phyloP scores from a whole-genome alignment of 1,139 yeast genomes.

The Saccharomyces hybrid region DNA sequence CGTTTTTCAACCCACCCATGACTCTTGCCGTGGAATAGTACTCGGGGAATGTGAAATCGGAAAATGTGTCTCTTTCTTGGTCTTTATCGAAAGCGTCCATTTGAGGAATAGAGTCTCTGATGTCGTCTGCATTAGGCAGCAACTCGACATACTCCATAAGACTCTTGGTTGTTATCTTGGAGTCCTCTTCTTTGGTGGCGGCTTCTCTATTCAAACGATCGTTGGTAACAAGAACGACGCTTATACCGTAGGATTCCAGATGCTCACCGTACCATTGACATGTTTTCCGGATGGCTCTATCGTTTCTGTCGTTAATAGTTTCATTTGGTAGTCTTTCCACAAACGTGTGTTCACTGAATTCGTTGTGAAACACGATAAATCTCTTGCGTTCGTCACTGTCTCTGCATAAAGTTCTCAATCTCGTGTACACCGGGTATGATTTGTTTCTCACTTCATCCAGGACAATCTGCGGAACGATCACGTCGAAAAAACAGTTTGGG shows the following conservation, averaged over 20 bases:
- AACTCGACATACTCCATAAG: slow-evolving; percentile 62
- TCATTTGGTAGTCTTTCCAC: slow-evolving; percentile 58
- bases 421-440: slow-evolving; percentile 79
- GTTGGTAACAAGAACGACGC: slow-evolving; percentile 63
- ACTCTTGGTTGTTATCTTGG: slow-evolving; percentile 47
- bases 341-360: slow-evolving; percentile 68
- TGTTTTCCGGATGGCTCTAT: slow-evolving; percentile 76
- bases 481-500: slow-evolving; percentile 72
- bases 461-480: slow-evolving; percentile 87
- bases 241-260: slow-evolving; percentile 42
- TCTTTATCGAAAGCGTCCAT: slow-evolving; percentile 32
- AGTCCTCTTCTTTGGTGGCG: slow-evolving; percentile 40
- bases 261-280: slow-evolving; percentile 69
- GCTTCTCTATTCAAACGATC: slow-evolving; percentile 61
- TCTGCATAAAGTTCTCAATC: slow-evolving; percentile 64
- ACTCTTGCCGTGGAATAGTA: slow-evolving; percentile 75
- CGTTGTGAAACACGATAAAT: slow-evolving; percentile 88
- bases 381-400: slow-evolving; percentile 64
- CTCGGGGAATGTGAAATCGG: slow-evolving; percentile 61
- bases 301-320: slow-evolving; percentile 82
- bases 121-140: slow-evolving; percentile 66
- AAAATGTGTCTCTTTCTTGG: slow-evolving; percentile 28
- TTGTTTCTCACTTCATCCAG: slow-evolving; percentile 86
- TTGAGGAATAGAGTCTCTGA: slow-evolving; percentile 74
- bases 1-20: slow-evolving; percentile 85